These are phyloP conservation scores for Solanum sitiens DNA, from an alignment of 257 asterid genomes.

Conservation along the genomic window DNA sequence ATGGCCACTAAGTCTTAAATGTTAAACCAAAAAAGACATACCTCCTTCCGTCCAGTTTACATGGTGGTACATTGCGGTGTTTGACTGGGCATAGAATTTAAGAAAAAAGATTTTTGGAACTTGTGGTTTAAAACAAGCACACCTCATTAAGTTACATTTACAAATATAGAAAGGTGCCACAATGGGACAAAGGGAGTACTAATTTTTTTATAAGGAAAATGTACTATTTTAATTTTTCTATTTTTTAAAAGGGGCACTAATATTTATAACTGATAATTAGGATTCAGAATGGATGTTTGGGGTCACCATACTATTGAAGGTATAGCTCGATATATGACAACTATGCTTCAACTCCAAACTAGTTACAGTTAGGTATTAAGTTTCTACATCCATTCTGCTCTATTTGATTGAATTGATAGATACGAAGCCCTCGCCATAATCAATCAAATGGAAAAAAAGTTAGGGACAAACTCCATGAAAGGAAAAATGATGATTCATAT, in stretches of 20 bases:
- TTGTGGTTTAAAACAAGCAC: not conserved
- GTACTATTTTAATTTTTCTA: not conserved
- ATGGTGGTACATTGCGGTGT: not conserved
- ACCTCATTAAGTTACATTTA: not conserved
- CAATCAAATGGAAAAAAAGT: not conserved
- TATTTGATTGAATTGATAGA: not conserved
- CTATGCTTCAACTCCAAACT: not conserved
- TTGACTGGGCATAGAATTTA: not conserved
- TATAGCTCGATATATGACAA: not conserved
- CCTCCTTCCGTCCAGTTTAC: not conserved
- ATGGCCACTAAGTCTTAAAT: not conserved
- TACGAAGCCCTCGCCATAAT: not conserved
- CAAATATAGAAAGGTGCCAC: not conserved
- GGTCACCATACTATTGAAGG: not conserved
- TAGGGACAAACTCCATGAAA: not conserved
- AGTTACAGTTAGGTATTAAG: not conserved
- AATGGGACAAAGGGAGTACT: not conserved
- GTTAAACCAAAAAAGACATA: not conserved
- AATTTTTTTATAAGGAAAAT: not conserved
- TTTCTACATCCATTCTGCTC: not conserved
- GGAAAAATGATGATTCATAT: not conserved
- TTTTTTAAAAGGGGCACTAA: not conserved
- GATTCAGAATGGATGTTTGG: not conserved
- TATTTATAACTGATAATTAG: not conserved
- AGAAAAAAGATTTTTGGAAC: not conserved